Conservation (phyloP, 495 filamentous ascomycete species). For the Xylaria bambusicola region DNA sequence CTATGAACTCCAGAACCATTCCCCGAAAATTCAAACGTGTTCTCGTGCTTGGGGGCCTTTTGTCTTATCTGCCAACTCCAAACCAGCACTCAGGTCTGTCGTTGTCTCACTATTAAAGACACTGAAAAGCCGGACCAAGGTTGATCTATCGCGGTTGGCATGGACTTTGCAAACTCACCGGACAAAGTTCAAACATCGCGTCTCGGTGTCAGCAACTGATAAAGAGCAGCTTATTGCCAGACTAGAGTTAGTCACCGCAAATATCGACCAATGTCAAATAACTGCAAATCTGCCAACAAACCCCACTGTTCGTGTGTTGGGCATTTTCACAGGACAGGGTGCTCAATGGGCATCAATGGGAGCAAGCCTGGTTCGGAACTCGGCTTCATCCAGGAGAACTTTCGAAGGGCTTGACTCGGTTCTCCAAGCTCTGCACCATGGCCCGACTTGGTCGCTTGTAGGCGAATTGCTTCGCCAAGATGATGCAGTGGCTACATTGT, state of each 20-base stretch:
- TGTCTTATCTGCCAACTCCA: not conserved
- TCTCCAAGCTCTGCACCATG: constrained; percentile 10
- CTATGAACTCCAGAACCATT: not conserved
- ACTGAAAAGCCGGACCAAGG: not conserved
- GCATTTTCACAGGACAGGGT: constrained; percentile 60
- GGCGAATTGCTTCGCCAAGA: constrained; percentile 15
- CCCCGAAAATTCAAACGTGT: not conserved
- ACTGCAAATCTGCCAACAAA: not conserved
- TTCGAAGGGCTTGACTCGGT: constrained; percentile 1
- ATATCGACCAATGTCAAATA: not conserved
- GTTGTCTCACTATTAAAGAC: not conserved
- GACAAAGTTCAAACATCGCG: not conserved
- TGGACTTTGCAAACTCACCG: not conserved
- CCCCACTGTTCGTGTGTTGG: constrained; percentile 36
- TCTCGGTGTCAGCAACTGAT: not conserved
- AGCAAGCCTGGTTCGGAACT: constrained; percentile 37
- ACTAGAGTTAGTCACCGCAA: not conserved
- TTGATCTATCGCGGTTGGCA: not conserved
- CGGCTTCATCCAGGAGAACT: constrained; percentile 1
- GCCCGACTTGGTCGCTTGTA: constrained; percentile 24
- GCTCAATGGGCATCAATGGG: constrained; percentile 68
- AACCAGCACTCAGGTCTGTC: not conserved
- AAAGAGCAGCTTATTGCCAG: not conserved
- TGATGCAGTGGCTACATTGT: constrained; percentile 4
- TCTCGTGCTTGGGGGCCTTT: not conserved